Evolutionary conservation across 495 filamentous ascomycete species (phyloP).

Genomic region (Trichoderma virens): DNA sequence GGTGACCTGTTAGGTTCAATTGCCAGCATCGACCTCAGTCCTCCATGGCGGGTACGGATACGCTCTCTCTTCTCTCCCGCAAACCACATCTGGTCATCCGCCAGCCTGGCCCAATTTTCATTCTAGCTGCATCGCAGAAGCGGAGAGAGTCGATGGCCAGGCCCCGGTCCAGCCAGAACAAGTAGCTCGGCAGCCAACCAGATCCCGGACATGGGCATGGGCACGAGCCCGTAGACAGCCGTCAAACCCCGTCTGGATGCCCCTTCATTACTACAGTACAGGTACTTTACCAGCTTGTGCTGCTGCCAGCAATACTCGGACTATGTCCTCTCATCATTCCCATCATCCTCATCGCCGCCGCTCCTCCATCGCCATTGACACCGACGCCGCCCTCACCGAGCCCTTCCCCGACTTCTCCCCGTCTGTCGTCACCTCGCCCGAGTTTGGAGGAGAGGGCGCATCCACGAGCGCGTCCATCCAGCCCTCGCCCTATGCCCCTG

Average conservation of each 20-base stretch:
- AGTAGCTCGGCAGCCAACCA: background rate
- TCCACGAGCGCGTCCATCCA: background rate
- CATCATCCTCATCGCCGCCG: background rate
- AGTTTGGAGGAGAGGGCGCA: background rate
- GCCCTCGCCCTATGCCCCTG: background rate
- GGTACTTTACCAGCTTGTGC: too few relatives aligned
- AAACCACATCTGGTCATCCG: too few relatives aligned
- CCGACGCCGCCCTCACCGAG: background rate
- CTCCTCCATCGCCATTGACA: constrained; percentile 3
- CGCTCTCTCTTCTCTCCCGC: too few relatives aligned
- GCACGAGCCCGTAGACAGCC: background rate
- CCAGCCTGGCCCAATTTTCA: background rate
- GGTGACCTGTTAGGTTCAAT: too few relatives aligned
- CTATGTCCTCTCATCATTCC: background rate
- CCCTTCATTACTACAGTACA: constrained; percentile 3
- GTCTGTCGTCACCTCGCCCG: background rate
- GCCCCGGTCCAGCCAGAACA: background rate
- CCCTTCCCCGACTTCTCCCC: constrained; percentile 1
- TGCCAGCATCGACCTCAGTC: too few relatives aligned
- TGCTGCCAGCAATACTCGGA: background rate
- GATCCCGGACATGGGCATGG: constrained; percentile 4
- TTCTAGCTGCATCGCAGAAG: background rate
- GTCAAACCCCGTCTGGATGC: background rate
- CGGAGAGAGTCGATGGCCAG: background rate
- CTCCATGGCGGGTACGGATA: too few relatives aligned